Evolutionary conservation across 2,329 filamentous ascomycete species (phyloP).

Genomic region (Zalaria obscura): DNA sequence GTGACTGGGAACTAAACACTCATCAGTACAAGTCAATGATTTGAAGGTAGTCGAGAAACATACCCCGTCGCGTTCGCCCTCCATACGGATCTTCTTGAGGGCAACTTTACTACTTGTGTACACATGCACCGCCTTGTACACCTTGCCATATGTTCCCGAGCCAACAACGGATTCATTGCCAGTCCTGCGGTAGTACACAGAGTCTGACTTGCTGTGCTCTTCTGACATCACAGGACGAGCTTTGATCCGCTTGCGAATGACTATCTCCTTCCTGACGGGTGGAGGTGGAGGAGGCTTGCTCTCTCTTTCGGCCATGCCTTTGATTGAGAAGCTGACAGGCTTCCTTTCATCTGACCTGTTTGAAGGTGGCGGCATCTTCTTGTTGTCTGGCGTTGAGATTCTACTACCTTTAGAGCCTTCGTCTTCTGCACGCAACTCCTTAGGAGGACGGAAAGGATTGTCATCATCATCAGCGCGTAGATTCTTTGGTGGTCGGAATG

Average conservation of each 20-base stretch:
- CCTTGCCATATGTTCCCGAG: constrained; percentile 89
- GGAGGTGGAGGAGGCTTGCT: constrained; percentile 9
- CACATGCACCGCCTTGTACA: constrained; percentile 89
- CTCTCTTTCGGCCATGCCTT: constrained; percentile 42
- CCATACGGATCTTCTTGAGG: constrained; percentile 85
- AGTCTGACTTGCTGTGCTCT: constrained; percentile 66
- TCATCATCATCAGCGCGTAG: constrained; percentile 37
- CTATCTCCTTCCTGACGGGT: constrained; percentile 33
- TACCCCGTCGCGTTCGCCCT: constrained; percentile 71
- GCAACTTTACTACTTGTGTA: constrained; percentile 75
- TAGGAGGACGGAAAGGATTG: constrained; percentile 47
- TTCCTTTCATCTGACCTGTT: constrained; percentile 14
- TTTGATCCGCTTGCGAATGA: constrained; percentile 57
- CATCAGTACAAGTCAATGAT: neutral
- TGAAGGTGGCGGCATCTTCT: neutral
- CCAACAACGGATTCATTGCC: constrained; percentile 96
- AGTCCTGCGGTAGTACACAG: constrained; percentile 86
- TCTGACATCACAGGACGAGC: constrained; percentile 54
- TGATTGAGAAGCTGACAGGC: constrained; percentile 80
- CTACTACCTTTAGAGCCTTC: constrained; percentile 24
- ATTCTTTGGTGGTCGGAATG: constrained; percentile 45
- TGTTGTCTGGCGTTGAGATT: constrained; percentile 5
- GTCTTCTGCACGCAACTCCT: constrained; percentile 53
- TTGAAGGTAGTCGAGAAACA: constrained; percentile 11
- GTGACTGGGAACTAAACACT: constrained; percentile 59